A percentile compares a stretch with the other conserved stretches of the same genome.
Evolutionary conservation across 768 basidiomycete genomes (phyloP).

Genomic region (Podaxis sp.): DNA sequence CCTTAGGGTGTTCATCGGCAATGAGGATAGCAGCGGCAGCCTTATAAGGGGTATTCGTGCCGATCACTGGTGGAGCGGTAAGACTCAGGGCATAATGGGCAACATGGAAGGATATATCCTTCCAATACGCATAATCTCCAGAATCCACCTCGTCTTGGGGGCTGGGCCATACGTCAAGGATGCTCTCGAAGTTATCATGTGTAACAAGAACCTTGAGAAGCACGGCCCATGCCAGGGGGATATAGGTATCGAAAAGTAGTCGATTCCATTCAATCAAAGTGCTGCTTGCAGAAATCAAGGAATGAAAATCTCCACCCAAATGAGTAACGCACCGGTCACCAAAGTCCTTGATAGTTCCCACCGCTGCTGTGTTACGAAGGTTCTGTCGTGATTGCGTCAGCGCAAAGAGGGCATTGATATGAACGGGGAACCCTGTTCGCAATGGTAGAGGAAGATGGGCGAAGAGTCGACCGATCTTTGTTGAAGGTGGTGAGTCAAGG

Average conservation of each 20-base stretch:
- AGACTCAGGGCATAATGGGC: slow-evolving; percentile 23
- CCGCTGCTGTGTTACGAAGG: slow-evolving; percentile 39
- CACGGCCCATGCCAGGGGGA: slow-evolving; percentile 41
- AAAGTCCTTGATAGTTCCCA: slow-evolving; percentile 32
- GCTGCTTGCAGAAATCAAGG: slow-evolving; percentile 23
- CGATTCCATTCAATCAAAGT: slow-evolving; percentile 47
- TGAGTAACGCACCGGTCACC: slow-evolving; percentile 37
- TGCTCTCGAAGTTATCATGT: slow-evolving; percentile 19
- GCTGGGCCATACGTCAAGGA: slow-evolving; percentile 42
- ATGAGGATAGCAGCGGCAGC: slow-evolving; percentile 22
- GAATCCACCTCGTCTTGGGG: slow-evolving; percentile 26
- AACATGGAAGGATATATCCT: slow-evolving; percentile 27
- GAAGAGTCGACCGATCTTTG: slow-evolving; percentile 38
- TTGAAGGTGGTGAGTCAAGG: slow-evolving; percentile 15
- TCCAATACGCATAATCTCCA: slow-evolving; percentile 42
- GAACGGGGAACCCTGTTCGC: slow-evolving; percentile 40
- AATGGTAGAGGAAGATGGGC: slow-evolving; percentile 49
- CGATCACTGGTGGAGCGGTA: slow-evolving; percentile 35
- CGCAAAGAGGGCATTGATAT: slow-evolving; percentile 47
- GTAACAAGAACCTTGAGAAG: slow-evolving; percentile 31
- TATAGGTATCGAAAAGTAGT: slow-evolving; percentile 40
- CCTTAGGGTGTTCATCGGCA: slow-evolving; percentile 20
- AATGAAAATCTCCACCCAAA: background rate
- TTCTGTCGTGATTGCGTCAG: slow-evolving; percentile 44
- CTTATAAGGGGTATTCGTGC: background rate